Base-by-base conservation (phyloP, 345 rosid genomes). In the Syzygium jambos region DNA sequence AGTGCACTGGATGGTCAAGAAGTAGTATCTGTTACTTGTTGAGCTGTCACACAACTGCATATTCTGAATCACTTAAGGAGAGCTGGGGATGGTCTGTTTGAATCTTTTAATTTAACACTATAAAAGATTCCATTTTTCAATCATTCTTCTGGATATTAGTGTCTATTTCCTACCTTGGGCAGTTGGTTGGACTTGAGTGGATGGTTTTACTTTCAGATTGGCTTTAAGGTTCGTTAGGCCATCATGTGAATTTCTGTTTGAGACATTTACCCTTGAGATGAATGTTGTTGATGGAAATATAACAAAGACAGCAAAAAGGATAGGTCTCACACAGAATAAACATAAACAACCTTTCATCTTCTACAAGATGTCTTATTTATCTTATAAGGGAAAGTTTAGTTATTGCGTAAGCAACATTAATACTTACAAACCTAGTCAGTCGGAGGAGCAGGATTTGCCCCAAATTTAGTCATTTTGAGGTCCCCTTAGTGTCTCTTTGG, bases 21-120 rank as follows among this genome's bases (percentile, higher is more conserved):
- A 52, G 93, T 95, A 85, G 90, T 91, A 63, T 95, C 99, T 55
- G 91, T 98, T 91, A 93, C 93, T 17, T 98, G 97, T 90, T 99
- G 99, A 88, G 98, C 99, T 91, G 99, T 92, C 99, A 98, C 91
- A 94, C 99, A 15, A 89, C 87, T 89, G 98, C 99, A 77, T 96
- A 93, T 89, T 94, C 99, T 8, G 92, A 92, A 87, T 93, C 98
- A 27, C 90, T 41, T 49, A 80, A 51, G 57, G 93, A 95, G 88
- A 98, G 99, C 88, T 98, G 86, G 86, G 86, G 86, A 91, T 94
- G 95, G 95, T 95, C 87, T 52, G 92, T 85, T 73, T 86, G 89
- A 84, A 21, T 73, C 86, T 46, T 87, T 59, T 83, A 84, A 49
- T 41, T 54, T 78, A 19, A 34, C 14, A 73, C 49, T 19, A 19